Conservation (phyloP, 495 filamentous ascomycete genomes). For the Immersiella caudata region DNA sequence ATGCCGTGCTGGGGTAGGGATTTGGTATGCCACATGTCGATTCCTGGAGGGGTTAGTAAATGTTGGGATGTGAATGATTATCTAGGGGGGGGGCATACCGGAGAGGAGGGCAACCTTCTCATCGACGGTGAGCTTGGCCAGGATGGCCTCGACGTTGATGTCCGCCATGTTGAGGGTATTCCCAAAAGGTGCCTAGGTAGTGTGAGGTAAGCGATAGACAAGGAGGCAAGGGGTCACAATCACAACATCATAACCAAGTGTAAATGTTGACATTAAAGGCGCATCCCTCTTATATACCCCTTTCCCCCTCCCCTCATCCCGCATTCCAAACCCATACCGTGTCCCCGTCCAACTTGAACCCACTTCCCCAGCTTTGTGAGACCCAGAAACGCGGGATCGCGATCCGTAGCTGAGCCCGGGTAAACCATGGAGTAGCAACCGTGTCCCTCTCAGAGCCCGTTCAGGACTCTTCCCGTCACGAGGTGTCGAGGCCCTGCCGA, state of each 20-base stretch:
- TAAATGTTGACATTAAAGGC: too few relatives aligned
- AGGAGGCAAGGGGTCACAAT: too few relatives aligned
- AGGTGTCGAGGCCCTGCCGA: neutral
- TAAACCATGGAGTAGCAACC: neutral
- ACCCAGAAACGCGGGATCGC: neutral
- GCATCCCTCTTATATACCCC: too few relatives aligned
- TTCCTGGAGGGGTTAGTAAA: slow-evolving; percentile 38
- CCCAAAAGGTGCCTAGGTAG: too few relatives aligned
- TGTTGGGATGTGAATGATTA: neutral
- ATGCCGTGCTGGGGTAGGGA: slow-evolving; percentile 58
- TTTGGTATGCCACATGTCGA: slow-evolving; percentile 70
- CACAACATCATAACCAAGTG: neutral
- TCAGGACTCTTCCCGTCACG: neutral
- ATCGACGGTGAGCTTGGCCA: slow-evolving; percentile 61
- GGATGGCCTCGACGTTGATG: slow-evolving; percentile 63
- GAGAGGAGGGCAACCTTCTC: slow-evolving; percentile 67
- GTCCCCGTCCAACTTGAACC: too few relatives aligned
- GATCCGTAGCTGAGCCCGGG: neutral
- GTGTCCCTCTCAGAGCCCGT: neutral
- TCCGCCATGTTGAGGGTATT: slow-evolving; percentile 50
- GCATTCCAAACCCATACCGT: too few relatives aligned
- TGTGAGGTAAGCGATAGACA: too few relatives aligned
- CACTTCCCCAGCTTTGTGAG: too few relatives aligned
- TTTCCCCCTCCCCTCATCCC: too few relatives aligned
- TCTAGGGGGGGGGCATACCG: slow-evolving; percentile 42